Evolutionary conservation across 495 filamentous ascomycete genomes (phyloP).

Genomic region (Parachaetomium inaequale): DNA sequence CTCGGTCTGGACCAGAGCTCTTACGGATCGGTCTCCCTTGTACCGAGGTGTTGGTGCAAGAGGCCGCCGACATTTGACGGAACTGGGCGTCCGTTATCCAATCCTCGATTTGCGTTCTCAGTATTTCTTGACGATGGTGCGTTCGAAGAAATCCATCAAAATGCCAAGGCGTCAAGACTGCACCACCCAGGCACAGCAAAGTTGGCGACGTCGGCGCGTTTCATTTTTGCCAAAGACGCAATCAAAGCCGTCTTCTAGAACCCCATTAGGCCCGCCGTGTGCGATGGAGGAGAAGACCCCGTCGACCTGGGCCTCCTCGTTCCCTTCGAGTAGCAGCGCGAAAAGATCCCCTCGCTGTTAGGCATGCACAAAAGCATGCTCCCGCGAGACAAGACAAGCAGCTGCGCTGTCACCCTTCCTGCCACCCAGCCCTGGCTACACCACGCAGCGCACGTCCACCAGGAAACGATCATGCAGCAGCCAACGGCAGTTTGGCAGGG

Average conservation of each 20-base stretch:
- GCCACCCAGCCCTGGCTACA: too few species aligned
- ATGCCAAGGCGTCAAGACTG: background rate
- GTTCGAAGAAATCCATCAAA: background rate
- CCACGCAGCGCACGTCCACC: background rate
- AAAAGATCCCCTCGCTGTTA: background rate
- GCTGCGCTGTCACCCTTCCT: background rate
- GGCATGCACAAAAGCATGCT: background rate
- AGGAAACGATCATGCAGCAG: background rate
- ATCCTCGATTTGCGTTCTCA: background rate
- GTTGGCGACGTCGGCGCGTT: background rate
- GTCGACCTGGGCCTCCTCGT: background rate
- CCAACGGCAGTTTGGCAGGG: constrained; percentile 8
- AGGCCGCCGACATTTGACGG: constrained; percentile 8
- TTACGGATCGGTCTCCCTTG: background rate
- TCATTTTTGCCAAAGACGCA: background rate
- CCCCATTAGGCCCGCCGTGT: background rate
- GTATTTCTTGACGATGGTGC: background rate
- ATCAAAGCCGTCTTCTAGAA: background rate
- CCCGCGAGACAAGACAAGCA: too few species aligned
- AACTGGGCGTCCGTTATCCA: background rate
- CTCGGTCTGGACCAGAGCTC: background rate
- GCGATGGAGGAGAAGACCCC: background rate
- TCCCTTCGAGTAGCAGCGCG: background rate
- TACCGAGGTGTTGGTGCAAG: background rate
- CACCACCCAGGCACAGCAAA: background rate